phyloP scores from a whole-genome alignment of 1,284 basidiomycete genomes.

The Puccinia hordei region DNA sequence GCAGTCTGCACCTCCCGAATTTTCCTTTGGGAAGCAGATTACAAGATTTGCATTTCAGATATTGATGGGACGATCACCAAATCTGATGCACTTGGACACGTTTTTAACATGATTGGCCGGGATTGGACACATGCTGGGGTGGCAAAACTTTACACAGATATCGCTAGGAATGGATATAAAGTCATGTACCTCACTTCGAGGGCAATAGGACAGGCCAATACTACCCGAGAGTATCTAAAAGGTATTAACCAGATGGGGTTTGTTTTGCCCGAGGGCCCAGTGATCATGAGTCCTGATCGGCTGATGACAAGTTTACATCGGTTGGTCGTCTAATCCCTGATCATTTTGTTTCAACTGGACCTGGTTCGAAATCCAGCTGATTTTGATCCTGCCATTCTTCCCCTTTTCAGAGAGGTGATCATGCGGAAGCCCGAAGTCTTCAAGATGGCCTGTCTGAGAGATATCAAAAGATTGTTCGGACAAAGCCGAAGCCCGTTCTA shows the following conservation, averaged over 20 bases:
- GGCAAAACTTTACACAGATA: slow-evolving; percentile 97
- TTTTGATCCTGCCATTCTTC: not conserved
- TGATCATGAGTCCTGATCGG: slow-evolving; percentile 98
- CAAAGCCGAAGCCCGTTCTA: slow-evolving; percentile 72
- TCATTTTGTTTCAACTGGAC: not conserved
- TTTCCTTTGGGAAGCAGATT: slow-evolving; percentile 90
- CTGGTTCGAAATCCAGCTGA: not conserved
- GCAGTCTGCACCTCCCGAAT: slow-evolving; percentile 88
- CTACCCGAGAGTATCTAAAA: slow-evolving; percentile 91
- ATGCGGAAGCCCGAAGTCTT: slow-evolving; percentile 98
- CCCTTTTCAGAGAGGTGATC: slow-evolving; percentile 67
- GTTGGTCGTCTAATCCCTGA: slow-evolving; percentile 60
- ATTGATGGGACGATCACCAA: slow-evolving; percentile 99
- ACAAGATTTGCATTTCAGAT: slow-evolving; percentile 90
- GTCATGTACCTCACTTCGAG: slow-evolving; percentile 97
- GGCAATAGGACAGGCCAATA: slow-evolving; percentile 97
- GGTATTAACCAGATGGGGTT: slow-evolving; percentile 95
- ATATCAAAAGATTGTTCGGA: slow-evolving; percentile 91
- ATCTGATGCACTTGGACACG: slow-evolving; percentile 94
- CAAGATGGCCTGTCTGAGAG: slow-evolving; percentile 98
- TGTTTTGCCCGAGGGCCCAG: slow-evolving; percentile 92
- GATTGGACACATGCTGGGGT: slow-evolving; percentile 99
- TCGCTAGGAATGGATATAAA: slow-evolving; percentile 91
- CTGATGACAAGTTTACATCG: slow-evolving; percentile 92
- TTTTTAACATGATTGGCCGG: slow-evolving; percentile 98